A percentile compares a stretch with the other conserved stretches of the same genome.
These are phyloP conservation scores for Aspergillus sp. DNA, from an alignment of 2,329 filamentous ascomycete genomes.

Conservation along the genomic window DNA sequence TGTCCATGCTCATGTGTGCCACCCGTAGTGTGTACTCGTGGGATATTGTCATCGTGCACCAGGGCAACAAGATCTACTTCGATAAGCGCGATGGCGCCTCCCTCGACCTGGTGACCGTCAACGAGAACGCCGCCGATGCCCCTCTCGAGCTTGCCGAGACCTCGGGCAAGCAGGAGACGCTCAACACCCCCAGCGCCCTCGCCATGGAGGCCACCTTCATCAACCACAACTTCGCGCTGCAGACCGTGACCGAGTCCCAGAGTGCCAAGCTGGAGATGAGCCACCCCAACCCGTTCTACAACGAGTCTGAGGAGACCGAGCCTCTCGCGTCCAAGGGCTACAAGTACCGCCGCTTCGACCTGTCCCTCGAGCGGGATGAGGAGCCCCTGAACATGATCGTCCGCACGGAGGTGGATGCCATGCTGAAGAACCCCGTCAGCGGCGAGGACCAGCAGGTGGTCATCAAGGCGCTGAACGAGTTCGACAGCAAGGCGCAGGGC, in stretches of 20 bases:
- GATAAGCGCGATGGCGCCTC: constrained; percentile 97
- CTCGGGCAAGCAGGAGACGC: constrained; percentile 73
- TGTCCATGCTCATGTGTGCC: constrained; percentile 99
- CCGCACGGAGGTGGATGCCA: constrained; percentile 90
- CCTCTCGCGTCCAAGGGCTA: constrained; percentile 94
- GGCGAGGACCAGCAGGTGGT: constrained; percentile 89
- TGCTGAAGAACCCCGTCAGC: constrained; percentile 89
- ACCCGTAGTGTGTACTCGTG: constrained; percentile 96
- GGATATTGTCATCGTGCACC: constrained; percentile 92
- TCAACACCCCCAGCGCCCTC: constrained; percentile 91
- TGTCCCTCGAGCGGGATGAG: constrained; percentile 86
- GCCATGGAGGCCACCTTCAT: constrained; percentile 98
- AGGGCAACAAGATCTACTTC: constrained; percentile 95
- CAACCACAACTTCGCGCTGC: constrained; percentile 99
- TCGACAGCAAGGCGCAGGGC: constrained; percentile 96
- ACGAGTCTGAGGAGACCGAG: constrained; percentile 85
- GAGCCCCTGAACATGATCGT: constrained; percentile 91
- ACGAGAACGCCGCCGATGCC: constrained; percentile 95
- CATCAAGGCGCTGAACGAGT: constrained; percentile 97
- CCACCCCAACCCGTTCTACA: constrained; percentile 97
- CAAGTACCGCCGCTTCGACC: constrained; percentile 96
- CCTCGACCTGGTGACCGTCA: constrained; percentile 96
- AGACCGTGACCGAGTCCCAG: constrained; percentile 84
- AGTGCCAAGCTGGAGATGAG: constrained; percentile 77
- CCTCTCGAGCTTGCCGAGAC: constrained; percentile 82